Base-by-base conservation (phyloP, 495 filamentous ascomycete species). In the Chaetomium tenue region DNA sequence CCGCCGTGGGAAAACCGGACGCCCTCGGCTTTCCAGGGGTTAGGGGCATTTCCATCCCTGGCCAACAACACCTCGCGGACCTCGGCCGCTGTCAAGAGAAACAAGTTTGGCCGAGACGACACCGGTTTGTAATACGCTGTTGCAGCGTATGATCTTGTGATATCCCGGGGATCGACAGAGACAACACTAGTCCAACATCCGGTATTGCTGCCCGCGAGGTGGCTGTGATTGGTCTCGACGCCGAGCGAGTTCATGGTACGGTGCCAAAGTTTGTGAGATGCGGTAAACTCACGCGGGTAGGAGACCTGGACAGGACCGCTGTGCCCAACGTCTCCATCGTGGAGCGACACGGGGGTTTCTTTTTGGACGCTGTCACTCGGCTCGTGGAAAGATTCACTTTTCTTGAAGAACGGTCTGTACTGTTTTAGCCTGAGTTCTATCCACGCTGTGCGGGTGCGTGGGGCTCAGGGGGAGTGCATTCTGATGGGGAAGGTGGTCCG, bases 241-340 rank as follows among this genome's bases (percentile, higher is more conserved):
- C 78, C 79, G 0, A 82, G 65, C 0, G 64, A 60, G 55, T 83
- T 74, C 18, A 83, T 62, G 0, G 82, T 80, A 1, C 65, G 64
- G 63, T 84, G 80, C 80, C 82, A 86, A 25, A 79, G 73, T 40
- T 72, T 65, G 63, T 84, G 80, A 1, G 80, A 74, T 2, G 72
- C 63, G 3, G 75, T 72, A 66, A 78, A 83, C 44, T 80, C 67
- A 12, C 67, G 69, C 4, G 75, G 75, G 67, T 83, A 82, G 0
- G 73, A 74, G 4, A 77, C 79, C 16, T 77, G 69, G 6, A 85
- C 37, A 15, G 83, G 83, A 0, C 82, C 82, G 48, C 66, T 48
- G 1, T 58, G 67, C 0, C 83, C 83, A 56, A 83, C 73, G 7
- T 55, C 12, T 42, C 55, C 55, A 16, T 58, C 55, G 28, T 58